Evolutionary conservation across 1,284 basidiomycete species (phyloP), one percentile per base, ranked within the genome.

Genomic region (Leccinum subrobustum): DNA sequence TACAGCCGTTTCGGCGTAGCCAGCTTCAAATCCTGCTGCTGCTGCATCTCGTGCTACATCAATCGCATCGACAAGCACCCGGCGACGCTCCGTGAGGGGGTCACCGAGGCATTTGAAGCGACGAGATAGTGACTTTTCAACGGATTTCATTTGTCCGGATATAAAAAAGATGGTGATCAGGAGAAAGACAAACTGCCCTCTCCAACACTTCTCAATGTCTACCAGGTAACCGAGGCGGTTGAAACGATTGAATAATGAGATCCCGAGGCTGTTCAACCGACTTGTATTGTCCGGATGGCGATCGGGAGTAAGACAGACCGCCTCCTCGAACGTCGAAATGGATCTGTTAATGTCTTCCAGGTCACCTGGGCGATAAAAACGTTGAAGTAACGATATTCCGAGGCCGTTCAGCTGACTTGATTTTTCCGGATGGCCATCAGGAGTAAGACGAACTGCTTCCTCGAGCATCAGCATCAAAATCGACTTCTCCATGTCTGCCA

Each of bases 51-150:
- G 50, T 16, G 39, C 31, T 4, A 61, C 20, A 29, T 47, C 52
- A 9, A 37, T 39, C 3, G 60, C 52, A 11, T 54, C 31, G 18
- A 44, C 14, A 12, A 63, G 60, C 9, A 20, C 16, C 5, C 16
- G 11, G 9, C 12, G 33, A 31, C 60, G 59, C 23, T 55, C 60
- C 11, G 52, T 48, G 31, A 63, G 31, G 11, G 62, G 42, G 14
- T 50, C 25, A 50, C 48, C 23, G 16, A 50, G 48, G 23, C 48
- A 9, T 50, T 50, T 18, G 25, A 50, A 50, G 48, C 25, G 48
- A 23, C 20, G 14, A 14, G 23, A 25, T 25, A 50, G 25, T n/a
- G 25, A 23, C 16, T 25, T 23, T 27, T 50, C 25, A 50, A 25
- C 0, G 7, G 23, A 9, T 16, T 50, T 25, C 14, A 6, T 27